These are phyloP conservation scores for Byssothecium circinans DNA, from an alignment of 2,329 filamentous ascomycete species.

Conservation along the genomic window DNA sequence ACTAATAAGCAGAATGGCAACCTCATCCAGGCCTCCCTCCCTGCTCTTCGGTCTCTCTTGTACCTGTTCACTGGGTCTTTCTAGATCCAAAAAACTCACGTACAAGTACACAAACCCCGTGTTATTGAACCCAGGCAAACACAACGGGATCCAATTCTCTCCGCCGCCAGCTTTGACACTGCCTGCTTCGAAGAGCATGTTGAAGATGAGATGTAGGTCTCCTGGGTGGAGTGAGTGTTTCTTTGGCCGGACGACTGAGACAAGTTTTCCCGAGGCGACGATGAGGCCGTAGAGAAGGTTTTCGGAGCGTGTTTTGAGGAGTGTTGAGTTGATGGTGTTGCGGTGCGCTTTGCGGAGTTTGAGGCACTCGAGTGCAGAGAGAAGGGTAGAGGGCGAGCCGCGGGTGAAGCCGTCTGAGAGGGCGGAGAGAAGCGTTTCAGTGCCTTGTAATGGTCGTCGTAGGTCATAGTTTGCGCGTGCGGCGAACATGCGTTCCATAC, in stretches of 20 bases:
- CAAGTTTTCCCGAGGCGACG: slow-evolving; percentile 87
- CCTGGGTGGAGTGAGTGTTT: slow-evolving; percentile 94
- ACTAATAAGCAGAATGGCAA: slow-evolving; percentile 92
- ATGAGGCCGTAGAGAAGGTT: slow-evolving; percentile 90
- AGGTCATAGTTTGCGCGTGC: slow-evolving; percentile 93
- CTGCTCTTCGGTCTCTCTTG: slow-evolving; percentile 42
- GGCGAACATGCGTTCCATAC: slow-evolving; percentile 81
- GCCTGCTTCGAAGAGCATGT: slow-evolving; percentile 97
- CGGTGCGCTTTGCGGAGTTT: slow-evolving; percentile 86
- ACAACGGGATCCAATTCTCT: slow-evolving; percentile 97
- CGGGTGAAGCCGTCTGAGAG: slow-evolving; percentile 92
- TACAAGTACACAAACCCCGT: slow-evolving; percentile 98
- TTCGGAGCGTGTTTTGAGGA: slow-evolving; percentile 75
- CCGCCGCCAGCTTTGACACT: slow-evolving; percentile 89
- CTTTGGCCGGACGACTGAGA: slow-evolving; percentile 91
- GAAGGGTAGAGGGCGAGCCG: slow-evolving; percentile 83
- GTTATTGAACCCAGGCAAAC: slow-evolving; percentile 95
- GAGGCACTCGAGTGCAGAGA: slow-evolving; percentile 92
- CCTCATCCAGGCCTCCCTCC: slow-evolving; percentile 61
- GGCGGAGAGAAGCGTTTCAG: slow-evolving; percentile 86
- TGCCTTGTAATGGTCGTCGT: slow-evolving; percentile 84
- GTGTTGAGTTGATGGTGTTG: slow-evolving; percentile 79
- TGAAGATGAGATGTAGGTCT: slow-evolving; percentile 95
- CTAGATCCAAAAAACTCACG: slow-evolving; percentile 84
- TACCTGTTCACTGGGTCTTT: slow-evolving; percentile 49